A percentile compares a stretch with the other conserved stretches of the same genome.
phyloP scores from a whole-genome alignment of 495 filamentous ascomycete species.

The Penicillium pulvis region DNA sequence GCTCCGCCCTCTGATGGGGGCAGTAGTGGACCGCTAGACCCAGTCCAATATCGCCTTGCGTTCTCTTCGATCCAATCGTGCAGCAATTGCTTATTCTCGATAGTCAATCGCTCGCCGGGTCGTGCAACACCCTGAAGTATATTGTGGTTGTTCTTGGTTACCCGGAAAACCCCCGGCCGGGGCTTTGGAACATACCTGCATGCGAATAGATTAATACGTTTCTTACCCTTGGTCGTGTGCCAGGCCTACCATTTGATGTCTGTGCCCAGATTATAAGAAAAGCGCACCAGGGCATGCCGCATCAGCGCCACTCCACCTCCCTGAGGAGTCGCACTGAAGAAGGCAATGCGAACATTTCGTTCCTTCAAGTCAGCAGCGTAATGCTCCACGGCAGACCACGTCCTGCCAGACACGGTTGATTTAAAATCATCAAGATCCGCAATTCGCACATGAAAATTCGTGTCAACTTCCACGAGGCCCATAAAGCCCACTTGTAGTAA shows the following conservation, averaged over 20 bases:
- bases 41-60: slow-evolving; percentile 75
- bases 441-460: slow-evolving; percentile 61
- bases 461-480: slow-evolving; percentile 77
- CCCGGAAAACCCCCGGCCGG: slow-evolving; percentile 78
- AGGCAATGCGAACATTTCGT: slow-evolving; percentile 71
- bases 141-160: slow-evolving; percentile 91
- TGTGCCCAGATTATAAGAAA: slow-evolving; percentile 67
- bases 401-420: slow-evolving; percentile 58
- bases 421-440: slow-evolving; percentile 64
- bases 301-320: slow-evolving; percentile 88
- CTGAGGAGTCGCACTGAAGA: slow-evolving; percentile 85
- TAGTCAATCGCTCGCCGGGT: slow-evolving; percentile 60
- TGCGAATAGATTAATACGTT: not conserved
- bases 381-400: slow-evolving; percentile 70
- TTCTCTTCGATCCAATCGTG: slow-evolving; percentile 78
- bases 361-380: slow-evolving; percentile 68
- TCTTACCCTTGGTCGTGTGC: not conserved
- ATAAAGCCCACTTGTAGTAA: slow-evolving; percentile 73
- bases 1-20: slow-evolving; percentile 71
- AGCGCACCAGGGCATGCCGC: slow-evolving; percentile 80
- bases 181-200: slow-evolving; percentile 77
- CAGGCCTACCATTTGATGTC: slow-evolving; percentile 71
- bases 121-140: slow-evolving; percentile 82
- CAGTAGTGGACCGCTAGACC: slow-evolving; percentile 66
- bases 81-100: slow-evolving; percentile 61